Conservation (phyloP, 23 red algal species). For the Gracilaria caudata region DNA sequence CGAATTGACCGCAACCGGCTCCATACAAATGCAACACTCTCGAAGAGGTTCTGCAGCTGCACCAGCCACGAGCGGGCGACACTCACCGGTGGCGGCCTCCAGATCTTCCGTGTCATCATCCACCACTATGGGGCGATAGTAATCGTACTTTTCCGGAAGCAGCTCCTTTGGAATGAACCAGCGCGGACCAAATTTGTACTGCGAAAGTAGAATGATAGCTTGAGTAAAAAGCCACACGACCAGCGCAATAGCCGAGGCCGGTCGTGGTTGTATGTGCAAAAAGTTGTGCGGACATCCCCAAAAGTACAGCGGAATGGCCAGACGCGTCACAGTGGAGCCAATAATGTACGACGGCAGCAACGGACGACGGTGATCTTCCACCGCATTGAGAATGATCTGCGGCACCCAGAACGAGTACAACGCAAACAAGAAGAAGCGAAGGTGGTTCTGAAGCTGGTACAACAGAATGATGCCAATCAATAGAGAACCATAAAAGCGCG, state of each 20-base stretch:
- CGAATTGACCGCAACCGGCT: constrained; percentile 48
- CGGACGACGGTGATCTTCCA: constrained; percentile 75
- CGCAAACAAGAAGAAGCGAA: constrained; percentile 75
- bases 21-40: constrained; percentile 92
- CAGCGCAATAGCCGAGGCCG: constrained; percentile 50
- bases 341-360: constrained; percentile 78
- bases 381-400: constrained; percentile 79
- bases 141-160: constrained; percentile 92
- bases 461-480: constrained; percentile 83
- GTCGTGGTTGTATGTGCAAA: constrained; percentile 81
- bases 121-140: constrained; percentile 70
- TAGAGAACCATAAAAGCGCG: constrained; percentile 88
- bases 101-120: constrained; percentile 52
- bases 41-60: constrained; percentile 6
- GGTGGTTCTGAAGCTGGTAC: constrained; percentile 86
- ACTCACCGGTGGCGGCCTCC: constrained; percentile 38
- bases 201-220: constrained; percentile 65
- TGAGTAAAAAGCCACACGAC: constrained; percentile 77
- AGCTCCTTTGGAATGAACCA: constrained; percentile 93
- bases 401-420: constrained; percentile 92
- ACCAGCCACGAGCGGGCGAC: constrained; percentile 20
- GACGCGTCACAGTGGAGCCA: constrained; percentile 66
- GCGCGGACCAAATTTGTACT: constrained; percentile 80
- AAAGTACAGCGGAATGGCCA: constrained; percentile 82
- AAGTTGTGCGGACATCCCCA: constrained; percentile 85